Conservation (phyloP, 1,284 basidiomycete species). For the Ceratobasidium sp. region DNA sequence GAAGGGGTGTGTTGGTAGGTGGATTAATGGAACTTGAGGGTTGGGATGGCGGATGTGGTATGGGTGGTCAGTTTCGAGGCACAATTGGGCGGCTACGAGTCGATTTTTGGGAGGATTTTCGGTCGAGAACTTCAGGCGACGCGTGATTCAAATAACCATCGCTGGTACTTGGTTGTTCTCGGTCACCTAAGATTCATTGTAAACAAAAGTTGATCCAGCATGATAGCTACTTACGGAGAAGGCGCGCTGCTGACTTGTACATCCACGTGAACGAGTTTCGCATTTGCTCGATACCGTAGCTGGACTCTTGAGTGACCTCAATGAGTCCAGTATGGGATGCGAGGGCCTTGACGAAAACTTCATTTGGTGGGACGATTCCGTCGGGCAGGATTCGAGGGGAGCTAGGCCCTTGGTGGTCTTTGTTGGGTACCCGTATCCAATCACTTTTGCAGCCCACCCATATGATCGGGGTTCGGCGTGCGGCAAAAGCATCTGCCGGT, state of each 20-base stretch:
- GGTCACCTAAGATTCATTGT: slow-evolving; percentile 53
- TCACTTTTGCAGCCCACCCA: slow-evolving; percentile 84
- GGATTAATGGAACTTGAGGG: background rate
- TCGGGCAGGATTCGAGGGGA: slow-evolving; percentile 56
- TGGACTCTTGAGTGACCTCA: slow-evolving; percentile 68
- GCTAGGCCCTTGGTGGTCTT: background rate
- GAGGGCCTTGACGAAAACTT: slow-evolving; percentile 65
- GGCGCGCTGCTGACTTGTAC: slow-evolving; percentile 70
- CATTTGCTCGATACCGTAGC: slow-evolving; percentile 72
- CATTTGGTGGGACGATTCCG: slow-evolving; percentile 68
- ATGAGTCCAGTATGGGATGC: slow-evolving; percentile 76
- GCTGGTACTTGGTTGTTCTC: slow-evolving; percentile 58
- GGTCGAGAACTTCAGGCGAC: slow-evolving; percentile 41
- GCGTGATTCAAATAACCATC: slow-evolving; percentile 53
- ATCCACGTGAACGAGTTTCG: slow-evolving; percentile 76
- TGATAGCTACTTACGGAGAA: slow-evolving; percentile 59
- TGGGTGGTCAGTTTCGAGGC: background rate
- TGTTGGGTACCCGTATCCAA: slow-evolving; percentile 41
- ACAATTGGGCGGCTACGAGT: background rate
- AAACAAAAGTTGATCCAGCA: slow-evolving; percentile 40
- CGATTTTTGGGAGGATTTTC: background rate
- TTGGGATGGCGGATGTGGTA: background rate
- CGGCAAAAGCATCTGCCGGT: slow-evolving; percentile 67
- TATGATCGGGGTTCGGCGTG: slow-evolving; percentile 70
- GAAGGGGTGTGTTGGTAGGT: slow-evolving; percentile 34